Percentiles rank a stretch among this genome's conserved stretches.
phyloP scores from a whole-genome alignment of 371 early-diverging fungal genomes.

The Chytridium lagenaria region DNA sequence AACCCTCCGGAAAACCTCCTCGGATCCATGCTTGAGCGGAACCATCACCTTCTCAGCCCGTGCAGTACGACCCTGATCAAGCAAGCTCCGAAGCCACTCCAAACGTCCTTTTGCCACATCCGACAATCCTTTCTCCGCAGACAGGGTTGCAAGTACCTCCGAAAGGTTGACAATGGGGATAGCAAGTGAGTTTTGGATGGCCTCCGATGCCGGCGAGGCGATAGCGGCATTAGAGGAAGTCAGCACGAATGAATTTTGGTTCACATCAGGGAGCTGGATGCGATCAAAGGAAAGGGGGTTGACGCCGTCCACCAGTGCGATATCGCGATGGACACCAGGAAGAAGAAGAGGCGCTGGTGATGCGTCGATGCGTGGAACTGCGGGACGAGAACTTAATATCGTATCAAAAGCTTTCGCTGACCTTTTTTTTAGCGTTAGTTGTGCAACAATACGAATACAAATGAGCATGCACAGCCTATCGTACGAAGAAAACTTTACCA shows the following conservation, averaged over 20 bases:
- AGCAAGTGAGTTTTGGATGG: neutral
- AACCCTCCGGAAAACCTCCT: neutral
- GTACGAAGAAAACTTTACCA: slow-evolving; percentile 21
- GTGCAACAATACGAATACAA: neutral
- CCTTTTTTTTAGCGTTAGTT: neutral
- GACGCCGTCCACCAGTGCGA: neutral
- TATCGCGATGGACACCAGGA: neutral
- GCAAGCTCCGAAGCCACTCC: neutral
- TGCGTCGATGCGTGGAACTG: neutral
- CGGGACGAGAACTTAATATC: neutral
- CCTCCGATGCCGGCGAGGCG: neutral
- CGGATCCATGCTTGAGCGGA: neutral
- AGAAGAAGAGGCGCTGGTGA: slow-evolving; percentile 13
- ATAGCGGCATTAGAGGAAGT: neutral
- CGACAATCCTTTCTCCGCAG: neutral
- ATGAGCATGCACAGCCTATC: neutral
- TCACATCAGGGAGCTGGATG: neutral
- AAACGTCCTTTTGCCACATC: neutral
- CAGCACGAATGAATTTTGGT: neutral
- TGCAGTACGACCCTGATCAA: too few relatives aligned
- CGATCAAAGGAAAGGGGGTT: neutral
- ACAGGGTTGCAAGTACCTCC: neutral
- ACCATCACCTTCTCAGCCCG: neutral
- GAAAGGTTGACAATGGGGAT: neutral
- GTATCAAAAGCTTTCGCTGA: neutral